Conservation (phyloP, 257 asterid genomes). For the Henckelia pumila region DNA sequence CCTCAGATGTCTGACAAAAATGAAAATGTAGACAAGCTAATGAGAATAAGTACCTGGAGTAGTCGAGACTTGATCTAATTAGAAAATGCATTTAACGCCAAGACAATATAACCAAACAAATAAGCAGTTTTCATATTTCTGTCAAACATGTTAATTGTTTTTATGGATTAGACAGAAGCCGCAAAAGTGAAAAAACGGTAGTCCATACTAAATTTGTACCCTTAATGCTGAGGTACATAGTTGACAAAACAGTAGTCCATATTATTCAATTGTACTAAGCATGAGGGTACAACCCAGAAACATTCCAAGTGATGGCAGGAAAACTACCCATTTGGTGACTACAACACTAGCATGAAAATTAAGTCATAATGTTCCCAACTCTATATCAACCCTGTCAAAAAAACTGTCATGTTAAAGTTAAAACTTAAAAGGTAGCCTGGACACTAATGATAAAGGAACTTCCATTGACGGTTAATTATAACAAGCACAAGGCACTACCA, state of each 20-base stretch:
- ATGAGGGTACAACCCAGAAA: neutral
- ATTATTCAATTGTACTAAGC: slow-evolving; percentile 2
- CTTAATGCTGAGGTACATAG: too few relatives aligned
- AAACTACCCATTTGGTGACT: slow-evolving; percentile 5
- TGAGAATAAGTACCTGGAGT: neutral
- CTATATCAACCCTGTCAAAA: slow-evolving; percentile 1
- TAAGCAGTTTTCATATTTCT: neutral
- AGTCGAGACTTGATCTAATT: neutral
- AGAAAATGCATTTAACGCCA: neutral
- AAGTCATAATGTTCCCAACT: slow-evolving; percentile 18
- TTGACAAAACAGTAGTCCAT: too few relatives aligned
- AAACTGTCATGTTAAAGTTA: neutral
- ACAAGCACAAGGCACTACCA: slow-evolving; percentile 20
- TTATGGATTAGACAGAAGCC: neutral
- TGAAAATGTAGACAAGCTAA: neutral
- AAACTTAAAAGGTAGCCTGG: neutral
- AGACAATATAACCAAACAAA: neutral
- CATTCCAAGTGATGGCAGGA: slow-evolving; percentile 3
- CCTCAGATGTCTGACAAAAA: neutral
- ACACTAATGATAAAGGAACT: slow-evolving; percentile 16
- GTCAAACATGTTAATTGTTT: too few relatives aligned
- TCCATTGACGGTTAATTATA: slow-evolving; percentile 3
- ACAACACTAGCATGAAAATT: slow-evolving; percentile 12
- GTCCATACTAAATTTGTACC: too few relatives aligned
- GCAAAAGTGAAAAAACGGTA: neutral